Conservation (phyloP, 371 early-diverging fungal genomes). For the Circinella minor region DNA sequence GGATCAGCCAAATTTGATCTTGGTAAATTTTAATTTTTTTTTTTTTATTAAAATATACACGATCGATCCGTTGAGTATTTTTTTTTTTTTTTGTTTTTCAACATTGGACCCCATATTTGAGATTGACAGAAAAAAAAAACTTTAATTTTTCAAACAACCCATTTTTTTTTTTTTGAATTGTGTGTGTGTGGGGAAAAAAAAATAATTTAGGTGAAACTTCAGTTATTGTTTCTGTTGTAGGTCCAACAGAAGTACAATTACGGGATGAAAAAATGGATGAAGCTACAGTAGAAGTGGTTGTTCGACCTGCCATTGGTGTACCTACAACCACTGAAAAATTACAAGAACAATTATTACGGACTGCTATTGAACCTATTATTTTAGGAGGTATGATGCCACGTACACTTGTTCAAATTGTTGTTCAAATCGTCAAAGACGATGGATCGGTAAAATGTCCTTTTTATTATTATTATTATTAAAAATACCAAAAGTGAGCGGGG, state of each 20-base stretch:
- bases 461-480: neutral
- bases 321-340: slow-evolving; percentile 75
- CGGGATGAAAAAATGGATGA: slow-evolving; percentile 89
- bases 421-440: slow-evolving; percentile 85
- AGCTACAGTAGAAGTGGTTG: slow-evolving; percentile 82
- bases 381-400: slow-evolving; percentile 87
- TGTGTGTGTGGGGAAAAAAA: neutral
- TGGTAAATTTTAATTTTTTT: slow-evolving; percentile 52
- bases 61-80: neutral
- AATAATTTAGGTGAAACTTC: slow-evolving; percentile 63
- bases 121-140: neutral
- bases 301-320: slow-evolving; percentile 73
- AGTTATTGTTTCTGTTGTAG: slow-evolving; percentile 84
- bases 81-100: too few relatives aligned
- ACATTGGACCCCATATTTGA: neutral
- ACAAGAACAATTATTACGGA: slow-evolving; percentile 69
- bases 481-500: neutral
- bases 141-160: neutral
- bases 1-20: slow-evolving; percentile 83
- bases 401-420: slow-evolving; percentile 81
- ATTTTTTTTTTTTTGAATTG: too few relatives aligned
- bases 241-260: slow-evolving; percentile 84
- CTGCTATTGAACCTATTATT: slow-evolving; percentile 77
- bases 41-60: neutral
- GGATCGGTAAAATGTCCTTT: slow-evolving; percentile 69